Percentiles rank a stretch among this genome's conserved stretches.
These are phyloP conservation scores for Podospora anserina DNA, from an alignment of 495 filamentous ascomycete genomes.

Conservation along the genomic window DNA sequence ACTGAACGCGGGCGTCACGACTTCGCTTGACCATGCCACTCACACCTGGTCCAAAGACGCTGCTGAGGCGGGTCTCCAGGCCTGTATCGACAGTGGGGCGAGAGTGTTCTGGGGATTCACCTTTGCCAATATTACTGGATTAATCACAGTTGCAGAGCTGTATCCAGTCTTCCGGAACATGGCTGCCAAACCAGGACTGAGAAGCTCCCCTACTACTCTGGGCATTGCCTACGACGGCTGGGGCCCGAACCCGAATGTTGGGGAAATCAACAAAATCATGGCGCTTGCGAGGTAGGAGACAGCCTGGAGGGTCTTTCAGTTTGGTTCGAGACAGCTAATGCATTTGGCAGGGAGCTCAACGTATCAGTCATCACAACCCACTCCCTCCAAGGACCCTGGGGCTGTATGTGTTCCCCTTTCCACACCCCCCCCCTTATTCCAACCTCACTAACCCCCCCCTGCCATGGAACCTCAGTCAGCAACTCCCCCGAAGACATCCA, in stretches of 20 bases:
- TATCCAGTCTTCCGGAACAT: conserved; percentile 29
- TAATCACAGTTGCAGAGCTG: conserved; percentile 31
- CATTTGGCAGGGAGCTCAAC: conserved; percentile 21
- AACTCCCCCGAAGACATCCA: conserved; percentile 33
- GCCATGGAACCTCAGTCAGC: neutral
- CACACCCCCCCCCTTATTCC: too few relatives aligned
- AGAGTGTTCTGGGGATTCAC: conserved; percentile 38
- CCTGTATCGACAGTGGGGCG: conserved; percentile 37
- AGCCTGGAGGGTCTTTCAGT: too few relatives aligned
- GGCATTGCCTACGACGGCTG: conserved; percentile 41
- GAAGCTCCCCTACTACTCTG: conserved; percentile 23
- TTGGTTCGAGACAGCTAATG: too few relatives aligned
- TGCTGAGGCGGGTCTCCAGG: conserved; percentile 36
- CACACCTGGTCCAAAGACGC: conserved; percentile 28
- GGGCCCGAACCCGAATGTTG: conserved; percentile 17
- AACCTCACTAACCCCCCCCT: too few relatives aligned
- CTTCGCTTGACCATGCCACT: conserved; percentile 33
- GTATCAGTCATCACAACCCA: conserved; percentile 36
- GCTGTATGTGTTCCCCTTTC: too few relatives aligned
- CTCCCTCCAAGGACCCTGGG: conserved; percentile 23
- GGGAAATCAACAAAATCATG: conserved; percentile 30
- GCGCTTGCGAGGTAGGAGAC: conserved; percentile 12
- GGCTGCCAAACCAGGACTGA: conserved; percentile 19
- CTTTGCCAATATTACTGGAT: conserved; percentile 23
- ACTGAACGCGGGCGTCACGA: conserved; percentile 36